Conservation (phyloP, 441 rosid genomes). For the Melastoma candidum region DNA sequence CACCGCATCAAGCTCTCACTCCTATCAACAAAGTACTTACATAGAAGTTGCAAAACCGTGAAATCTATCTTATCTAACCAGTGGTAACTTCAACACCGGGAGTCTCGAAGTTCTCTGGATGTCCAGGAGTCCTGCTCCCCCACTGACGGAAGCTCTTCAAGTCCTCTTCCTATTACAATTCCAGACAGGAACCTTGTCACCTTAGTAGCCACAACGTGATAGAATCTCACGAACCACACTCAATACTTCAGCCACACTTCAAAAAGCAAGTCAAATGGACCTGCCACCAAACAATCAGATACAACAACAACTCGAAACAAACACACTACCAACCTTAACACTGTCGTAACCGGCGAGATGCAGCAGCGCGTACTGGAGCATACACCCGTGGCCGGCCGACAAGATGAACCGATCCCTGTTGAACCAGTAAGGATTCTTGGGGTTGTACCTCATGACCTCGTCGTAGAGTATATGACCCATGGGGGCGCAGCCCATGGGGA, state of each 20-base stretch:
- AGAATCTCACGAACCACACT: too few relatives aligned
- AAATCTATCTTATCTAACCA: constrained; percentile 36
- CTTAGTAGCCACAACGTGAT: too few relatives aligned
- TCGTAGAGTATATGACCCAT: constrained; percentile 94
- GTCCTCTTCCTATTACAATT: constrained; percentile 64
- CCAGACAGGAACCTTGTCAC: neutral
- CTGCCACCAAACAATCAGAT: too few relatives aligned
- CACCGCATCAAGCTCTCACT: constrained; percentile 1
- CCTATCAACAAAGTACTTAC: neutral
- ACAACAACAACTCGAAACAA: too few relatives aligned
- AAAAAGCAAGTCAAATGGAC: too few relatives aligned
- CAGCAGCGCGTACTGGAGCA: constrained; percentile 93
- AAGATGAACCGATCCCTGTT: constrained; percentile 93
- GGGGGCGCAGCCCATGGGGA: constrained; percentile 99
- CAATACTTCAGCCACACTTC: too few relatives aligned
- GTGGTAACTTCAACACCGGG: constrained; percentile 99
- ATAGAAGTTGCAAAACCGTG: neutral
- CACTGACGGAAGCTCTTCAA: constrained; percentile 87
- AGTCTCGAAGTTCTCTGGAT: constrained; percentile 99
- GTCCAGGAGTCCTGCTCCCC: constrained; percentile 97
- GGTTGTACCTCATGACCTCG: constrained; percentile 92
- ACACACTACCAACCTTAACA: constrained; percentile 35
- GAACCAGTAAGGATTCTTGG: constrained; percentile 97
- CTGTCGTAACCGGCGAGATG: constrained; percentile 98
- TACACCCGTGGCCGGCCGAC: constrained; percentile 99